A percentile compares a stretch with the other conserved stretches of the same genome.
Conservation (phyloP, 1,284 basidiomycete species). For the Cryptococcus hybrid region DNA sequence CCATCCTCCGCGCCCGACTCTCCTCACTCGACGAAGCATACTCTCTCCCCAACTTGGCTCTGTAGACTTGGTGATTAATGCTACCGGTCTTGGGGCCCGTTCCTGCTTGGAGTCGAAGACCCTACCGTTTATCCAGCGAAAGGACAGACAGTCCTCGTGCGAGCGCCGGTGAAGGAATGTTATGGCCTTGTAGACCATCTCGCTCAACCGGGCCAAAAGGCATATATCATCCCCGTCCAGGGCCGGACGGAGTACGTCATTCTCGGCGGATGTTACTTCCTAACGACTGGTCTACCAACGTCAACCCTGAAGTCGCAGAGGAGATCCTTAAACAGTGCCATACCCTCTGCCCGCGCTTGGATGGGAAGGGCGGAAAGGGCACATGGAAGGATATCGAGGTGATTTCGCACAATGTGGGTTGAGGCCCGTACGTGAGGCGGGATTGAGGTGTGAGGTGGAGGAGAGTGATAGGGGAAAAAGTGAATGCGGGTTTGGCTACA, state of each 20-base stretch:
- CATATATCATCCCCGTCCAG: slow-evolving; percentile 29
- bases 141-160: slow-evolving; percentile 48
- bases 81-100: slow-evolving; percentile 41
- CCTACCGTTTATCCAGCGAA: slow-evolving; percentile 39
- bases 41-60: slow-evolving; percentile 18
- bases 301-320: slow-evolving; percentile 32
- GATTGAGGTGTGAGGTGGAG: slow-evolving; percentile 68
- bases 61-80: slow-evolving; percentile 52
- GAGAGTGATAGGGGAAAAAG: slow-evolving; percentile 47
- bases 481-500: not conserved
- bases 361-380: slow-evolving; percentile 29
- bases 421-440: slow-evolving; percentile 67
- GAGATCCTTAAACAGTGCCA: slow-evolving; percentile 47
- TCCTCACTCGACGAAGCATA: slow-evolving; percentile 47
- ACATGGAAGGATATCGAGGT: slow-evolving; percentile 52
- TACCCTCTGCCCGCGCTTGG: slow-evolving; percentile 42
- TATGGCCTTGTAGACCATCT: slow-evolving; percentile 3
- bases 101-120: slow-evolving; percentile 44
- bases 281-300: slow-evolving; percentile 40
- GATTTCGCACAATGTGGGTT: slow-evolving; percentile 64
- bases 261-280: slow-evolving; percentile 40
- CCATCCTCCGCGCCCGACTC: slow-evolving; percentile 39
- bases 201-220: not conserved
- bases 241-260: slow-evolving; percentile 44
- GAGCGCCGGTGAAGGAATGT: slow-evolving; percentile 51